These are phyloP conservation scores for Elongisporangium prolatum DNA, from an alignment of 352 stramenopile genomes.

Conservation along the genomic window DNA sequence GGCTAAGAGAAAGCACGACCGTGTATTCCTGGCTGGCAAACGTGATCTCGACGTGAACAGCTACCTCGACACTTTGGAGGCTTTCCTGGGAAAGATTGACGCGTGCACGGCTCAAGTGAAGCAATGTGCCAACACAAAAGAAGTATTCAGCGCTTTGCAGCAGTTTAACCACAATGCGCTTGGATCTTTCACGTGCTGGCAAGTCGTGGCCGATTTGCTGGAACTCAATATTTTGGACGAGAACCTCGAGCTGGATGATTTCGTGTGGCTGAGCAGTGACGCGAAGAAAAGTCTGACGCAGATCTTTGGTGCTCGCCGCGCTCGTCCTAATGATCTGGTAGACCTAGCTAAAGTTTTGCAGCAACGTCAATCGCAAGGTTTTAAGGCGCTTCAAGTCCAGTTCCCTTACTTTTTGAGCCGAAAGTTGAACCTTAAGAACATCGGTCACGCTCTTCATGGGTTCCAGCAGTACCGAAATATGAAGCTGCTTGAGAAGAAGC, in stretches of 20 bases:
- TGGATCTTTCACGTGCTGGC: conserved; percentile 86
- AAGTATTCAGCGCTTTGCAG: conserved; percentile 59
- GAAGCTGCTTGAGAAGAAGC: conserved; percentile 69
- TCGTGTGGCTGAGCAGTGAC: conserved; percentile 75
- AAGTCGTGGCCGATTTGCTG: conserved; percentile 75
- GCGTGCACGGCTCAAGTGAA: conserved; percentile 52
- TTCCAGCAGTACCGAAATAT: conserved; percentile 85
- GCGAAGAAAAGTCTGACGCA: conserved; percentile 77
- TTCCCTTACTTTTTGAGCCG: conserved; percentile 81
- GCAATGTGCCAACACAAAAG: conserved; percentile 32
- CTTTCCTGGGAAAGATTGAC: conserved; percentile 64
- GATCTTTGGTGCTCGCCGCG: conserved; percentile 78
- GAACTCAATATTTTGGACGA: conserved; percentile 65
- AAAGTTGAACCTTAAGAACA: conserved; percentile 81
- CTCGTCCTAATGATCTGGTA: conserved; percentile 61
- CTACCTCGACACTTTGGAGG: conserved; percentile 65
- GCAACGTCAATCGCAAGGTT: conserved; percentile 72
- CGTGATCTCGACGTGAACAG: conserved; percentile 48
- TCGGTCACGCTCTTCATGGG: conserved; percentile 71
- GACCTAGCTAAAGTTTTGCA: conserved; percentile 61
- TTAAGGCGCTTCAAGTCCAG: conserved; percentile 74
- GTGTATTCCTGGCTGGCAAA: conserved; percentile 42
- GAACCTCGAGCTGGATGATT: conserved; percentile 56
- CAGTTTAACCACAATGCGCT: conserved; percentile 67
- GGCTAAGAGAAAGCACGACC: conserved; percentile 51